Base-by-base conservation (phyloP, 2,329 filamentous ascomycete species). In the Aspergillus sp. region DNA sequence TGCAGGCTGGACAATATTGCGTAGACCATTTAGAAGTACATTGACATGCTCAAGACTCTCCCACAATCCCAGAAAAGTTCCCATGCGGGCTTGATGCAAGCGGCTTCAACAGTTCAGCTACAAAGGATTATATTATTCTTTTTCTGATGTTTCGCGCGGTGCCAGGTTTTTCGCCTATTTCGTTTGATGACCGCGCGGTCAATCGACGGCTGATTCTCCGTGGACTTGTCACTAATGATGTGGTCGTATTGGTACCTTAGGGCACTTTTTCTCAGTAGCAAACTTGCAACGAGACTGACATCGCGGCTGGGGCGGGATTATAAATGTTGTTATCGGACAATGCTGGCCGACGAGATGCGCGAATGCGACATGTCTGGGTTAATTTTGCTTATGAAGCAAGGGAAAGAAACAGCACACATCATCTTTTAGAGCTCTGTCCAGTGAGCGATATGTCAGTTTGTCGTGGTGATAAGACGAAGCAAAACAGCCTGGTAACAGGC, bases 291-390 rank as follows among this genome's bases (percentile, higher is more conserved):
- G 38, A 56, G 44, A 39, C 20, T 57, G 57, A 57, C 55, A 53
- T 60, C 56, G 61, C 62, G 62, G 62, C 56, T 64, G 53, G 61
- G 54, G 62, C 62, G 62, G 62, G 51, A 56, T 32, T 36, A n/a
- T 47, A 6, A 38, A 44, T n/a, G 39, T 18, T 39, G n/a, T 45
- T 20, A 13, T 41, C 24, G 30, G 41, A 24, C 12, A 17, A 50
- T 38, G 20, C 20, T 26, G 34, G 15, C 34, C 22, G 17, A 50
- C 39, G 34, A 9, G 34, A 50, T 30, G 48, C 20, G 48, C 26
- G 47, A 39, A 50, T 26, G 47, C 17, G 39, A 56, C 36, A 56
- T 32, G 39, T 8, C 49, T 52, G 49, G 34, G 34, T 52, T 30
- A 52, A 39, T 17, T 43, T 41, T 20, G 26, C 39, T 52, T 12